phyloP scores from a whole-genome alignment of 2,329 filamentous ascomycete genomes.

The Alternaria solani region DNA sequence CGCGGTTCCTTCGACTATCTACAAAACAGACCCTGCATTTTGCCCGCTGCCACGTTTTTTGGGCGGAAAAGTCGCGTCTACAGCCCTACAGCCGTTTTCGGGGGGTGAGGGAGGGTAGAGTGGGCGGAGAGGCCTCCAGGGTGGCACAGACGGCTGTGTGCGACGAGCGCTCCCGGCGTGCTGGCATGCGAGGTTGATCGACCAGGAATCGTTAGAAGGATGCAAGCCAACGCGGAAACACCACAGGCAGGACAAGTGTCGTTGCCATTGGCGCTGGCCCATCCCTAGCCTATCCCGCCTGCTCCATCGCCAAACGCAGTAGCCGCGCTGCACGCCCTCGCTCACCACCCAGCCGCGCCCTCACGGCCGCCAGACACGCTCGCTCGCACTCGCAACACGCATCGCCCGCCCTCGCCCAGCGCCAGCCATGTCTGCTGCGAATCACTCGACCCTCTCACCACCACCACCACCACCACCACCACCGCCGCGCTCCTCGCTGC shows the following conservation, averaged over 20 bases:
- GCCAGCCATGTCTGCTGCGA: neutral
- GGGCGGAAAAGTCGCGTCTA: slow-evolving; percentile 43
- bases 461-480: neutral
- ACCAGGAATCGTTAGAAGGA: slow-evolving; percentile 30
- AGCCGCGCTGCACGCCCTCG: slow-evolving; percentile 17
- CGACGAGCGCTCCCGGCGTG: slow-evolving; percentile 32
- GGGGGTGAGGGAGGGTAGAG: slow-evolving; percentile 36
- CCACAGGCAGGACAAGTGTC: slow-evolving; percentile 12
- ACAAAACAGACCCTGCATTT: slow-evolving; percentile 36
- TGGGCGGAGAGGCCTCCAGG: slow-evolving; percentile 24
- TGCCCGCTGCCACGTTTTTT: slow-evolving; percentile 41
- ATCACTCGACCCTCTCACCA: slow-evolving; percentile 1
- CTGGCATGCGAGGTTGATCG: slow-evolving; percentile 36
- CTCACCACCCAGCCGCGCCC: neutral
- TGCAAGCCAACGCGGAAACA: slow-evolving; percentile 35
- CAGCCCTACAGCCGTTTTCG: slow-evolving; percentile 36
- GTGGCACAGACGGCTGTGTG: slow-evolving; percentile 21
- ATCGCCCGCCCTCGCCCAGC: neutral
- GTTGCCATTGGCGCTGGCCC: slow-evolving; percentile 8
- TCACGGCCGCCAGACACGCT: neutral
- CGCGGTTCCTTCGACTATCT: slow-evolving; percentile 37
- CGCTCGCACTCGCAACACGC: neutral
- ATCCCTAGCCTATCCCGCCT: slow-evolving; percentile 9
- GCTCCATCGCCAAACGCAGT: slow-evolving; percentile 36
- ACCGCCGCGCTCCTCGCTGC: slow-evolving; percentile 15